Base-by-base conservation (phyloP, 2,329 filamentous ascomycete genomes). In the Ascochyta pisi region DNA sequence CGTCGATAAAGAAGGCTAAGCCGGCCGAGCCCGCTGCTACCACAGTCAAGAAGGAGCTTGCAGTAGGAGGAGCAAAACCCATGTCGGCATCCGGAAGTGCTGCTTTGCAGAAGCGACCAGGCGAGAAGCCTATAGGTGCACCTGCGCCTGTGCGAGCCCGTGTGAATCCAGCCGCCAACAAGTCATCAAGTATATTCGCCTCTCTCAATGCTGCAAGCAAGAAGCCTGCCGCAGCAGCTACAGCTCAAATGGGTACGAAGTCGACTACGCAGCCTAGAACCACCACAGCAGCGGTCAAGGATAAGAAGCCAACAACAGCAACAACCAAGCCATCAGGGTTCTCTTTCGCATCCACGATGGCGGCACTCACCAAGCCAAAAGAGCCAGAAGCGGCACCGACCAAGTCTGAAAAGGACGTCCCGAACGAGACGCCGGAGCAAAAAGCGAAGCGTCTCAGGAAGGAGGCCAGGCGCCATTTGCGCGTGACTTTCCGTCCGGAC, bases 401-500 rank as follows among this genome's bases (percentile, higher is more conserved):
- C 31, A 83, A 84, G 53, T 76, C 82, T 0, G 84, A 86, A 62
- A 85, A 86, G 58, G 78, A 77, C 54, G 70, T 73, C 16, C 76
- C 79, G 0, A 78, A 81, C 0, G 90, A 93, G 71, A 91, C 88
- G 0, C 78, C 86, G 0, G 88, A 90, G 65, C 83, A 91, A 69
- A 87, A 82, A 64, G 78, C 81, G 1, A 89, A 86, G 66, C 84
- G 90, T 10, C 77, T 91, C 4, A 85, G 89, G 33, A 92, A 91
- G 67, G 89, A 92, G 70, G 82, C 85, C 55, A 84, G 90, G 44
- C 83, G 89, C 33, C 86, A 89, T 60, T 78, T 92, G 22, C 83
- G 87, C 12, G 90, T 94, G 6, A 83, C 78, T 6, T 94, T 89
- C 82, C 90, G 88, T 68, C 82, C 86, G 0, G 89, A 89, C 45